A percentile compares a stretch with the other conserved stretches of the same genome.
phyloP scores from a whole-genome alignment of 2,329 filamentous ascomycete genomes.

The Zymoseptoria crescenta region DNA sequence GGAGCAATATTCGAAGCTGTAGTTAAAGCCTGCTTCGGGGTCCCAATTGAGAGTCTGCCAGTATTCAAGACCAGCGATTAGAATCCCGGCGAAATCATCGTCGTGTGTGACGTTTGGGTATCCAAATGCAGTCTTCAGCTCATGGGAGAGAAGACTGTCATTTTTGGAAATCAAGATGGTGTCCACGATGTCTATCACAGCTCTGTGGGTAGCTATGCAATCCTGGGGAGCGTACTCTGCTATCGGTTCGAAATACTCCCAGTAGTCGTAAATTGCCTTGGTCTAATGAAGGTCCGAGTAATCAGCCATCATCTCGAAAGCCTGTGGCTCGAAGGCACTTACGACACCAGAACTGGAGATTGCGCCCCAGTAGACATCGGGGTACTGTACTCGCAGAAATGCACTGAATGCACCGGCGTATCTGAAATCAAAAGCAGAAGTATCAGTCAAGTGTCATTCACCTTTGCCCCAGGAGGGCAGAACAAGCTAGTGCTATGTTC shows the following conservation, averaged over 20 bases:
- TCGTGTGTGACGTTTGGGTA: constrained; percentile 42
- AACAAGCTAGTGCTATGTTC: not conserved
- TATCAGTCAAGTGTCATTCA: not conserved
- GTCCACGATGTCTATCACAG: constrained; percentile 51
- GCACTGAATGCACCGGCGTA: constrained; percentile 77
- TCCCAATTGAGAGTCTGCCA: constrained; percentile 57
- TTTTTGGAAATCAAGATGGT: constrained; percentile 47
- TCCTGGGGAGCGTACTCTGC: constrained; percentile 49
- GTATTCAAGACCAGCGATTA: constrained; percentile 33
- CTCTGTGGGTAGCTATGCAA: constrained; percentile 59
- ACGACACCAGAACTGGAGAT: constrained; percentile 74
- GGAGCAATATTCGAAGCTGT: constrained; percentile 48
- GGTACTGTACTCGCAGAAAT: constrained; percentile 67
- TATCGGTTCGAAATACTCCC: constrained; percentile 54
- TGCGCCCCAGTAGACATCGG: constrained; percentile 67
- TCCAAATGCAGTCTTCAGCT: constrained; percentile 49
- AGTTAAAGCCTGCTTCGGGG: constrained; percentile 42
- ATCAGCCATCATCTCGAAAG: not conserved
- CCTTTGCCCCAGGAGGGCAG: not conserved
- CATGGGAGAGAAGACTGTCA: constrained; percentile 32
- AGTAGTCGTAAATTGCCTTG: constrained; percentile 61
- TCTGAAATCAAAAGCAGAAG: not conserved
- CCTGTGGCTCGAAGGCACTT: constrained; percentile 23
- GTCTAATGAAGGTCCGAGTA: not conserved
- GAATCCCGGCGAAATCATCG: constrained; percentile 45